Evolutionary conservation across 805 yeast genomes (phyloP).

Genomic region (Starmerella stigmatis): DNA sequence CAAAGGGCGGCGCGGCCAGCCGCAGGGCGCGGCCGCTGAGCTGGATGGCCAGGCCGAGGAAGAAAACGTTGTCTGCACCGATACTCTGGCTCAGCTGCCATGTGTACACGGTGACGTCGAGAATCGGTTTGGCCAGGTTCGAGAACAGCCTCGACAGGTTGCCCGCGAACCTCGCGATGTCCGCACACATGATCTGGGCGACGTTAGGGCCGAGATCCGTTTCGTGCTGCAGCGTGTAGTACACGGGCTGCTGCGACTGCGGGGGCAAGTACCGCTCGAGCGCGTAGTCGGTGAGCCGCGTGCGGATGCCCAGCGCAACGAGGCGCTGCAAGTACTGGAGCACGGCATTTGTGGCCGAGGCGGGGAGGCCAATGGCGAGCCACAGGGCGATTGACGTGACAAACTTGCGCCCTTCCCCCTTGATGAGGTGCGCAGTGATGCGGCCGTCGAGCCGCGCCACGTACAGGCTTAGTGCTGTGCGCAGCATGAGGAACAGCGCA

Average conservation of each 20-base stretch:
- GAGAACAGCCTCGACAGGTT: conserved; percentile 68
- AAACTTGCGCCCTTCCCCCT: conserved; percentile 56
- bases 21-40: conserved; percentile 63
- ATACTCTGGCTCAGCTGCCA: conserved; percentile 49
- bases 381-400: conserved; percentile 55
- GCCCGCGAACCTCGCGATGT: conserved; percentile 60
- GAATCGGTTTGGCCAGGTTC: conserved; percentile 70
- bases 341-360: conserved; percentile 65
- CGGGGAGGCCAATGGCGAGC: conserved; percentile 81
- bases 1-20: conserved; percentile 81
- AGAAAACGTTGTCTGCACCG: conserved; percentile 58
- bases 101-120: conserved; percentile 72
- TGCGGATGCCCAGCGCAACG: conserved; percentile 41
- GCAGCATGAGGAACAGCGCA: conserved; percentile 46
- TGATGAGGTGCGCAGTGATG: conserved; percentile 69
- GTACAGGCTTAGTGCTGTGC: conserved; percentile 66
- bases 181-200: conserved; percentile 74
- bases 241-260: conserved; percentile 42
- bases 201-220: conserved; percentile 48
- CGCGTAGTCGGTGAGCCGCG: conserved; percentile 52
- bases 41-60: conserved; percentile 71
- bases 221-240: conserved; percentile 60
- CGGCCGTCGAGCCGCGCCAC: conserved; percentile 82
- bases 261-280: conserved; percentile 52
- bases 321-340: conserved; percentile 36